Percentiles rank a stretch among this genome's conserved stretches.
Evolutionary conservation across 768 basidiomycete genomes (phyloP).

Genomic region (Daedalea quercina): DNA sequence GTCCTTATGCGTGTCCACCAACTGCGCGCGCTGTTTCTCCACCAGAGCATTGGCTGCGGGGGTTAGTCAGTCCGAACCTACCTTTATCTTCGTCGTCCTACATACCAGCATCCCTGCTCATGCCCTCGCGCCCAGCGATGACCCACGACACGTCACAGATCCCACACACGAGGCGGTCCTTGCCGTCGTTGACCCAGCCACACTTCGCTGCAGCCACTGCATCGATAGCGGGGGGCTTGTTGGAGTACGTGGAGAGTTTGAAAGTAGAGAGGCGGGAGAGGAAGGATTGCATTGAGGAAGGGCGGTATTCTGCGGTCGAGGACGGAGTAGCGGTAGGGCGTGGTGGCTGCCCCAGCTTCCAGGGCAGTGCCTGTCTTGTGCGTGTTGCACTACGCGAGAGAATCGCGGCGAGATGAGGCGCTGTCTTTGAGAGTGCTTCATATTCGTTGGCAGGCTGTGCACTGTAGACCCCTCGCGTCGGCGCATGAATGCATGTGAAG

Average conservation of each 20-base stretch:
- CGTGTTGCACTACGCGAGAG: constrained; percentile 57
- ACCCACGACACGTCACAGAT: constrained; percentile 73
- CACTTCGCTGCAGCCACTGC: constrained; percentile 77
- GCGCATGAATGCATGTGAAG: not conserved
- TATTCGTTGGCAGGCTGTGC: constrained; percentile 16
- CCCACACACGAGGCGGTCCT: constrained; percentile 70
- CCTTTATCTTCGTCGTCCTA: constrained; percentile 16
- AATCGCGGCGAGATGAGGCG: constrained; percentile 68
- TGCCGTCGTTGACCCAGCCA: constrained; percentile 81
- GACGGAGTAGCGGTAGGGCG: constrained; percentile 24
- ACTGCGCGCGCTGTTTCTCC: constrained; percentile 61
- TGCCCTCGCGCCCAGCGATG: constrained; percentile 59
- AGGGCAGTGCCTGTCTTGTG: constrained; percentile 43
- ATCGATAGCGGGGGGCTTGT: constrained; percentile 67
- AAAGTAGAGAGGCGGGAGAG: constrained; percentile 69
- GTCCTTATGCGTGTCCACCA: constrained; percentile 69
- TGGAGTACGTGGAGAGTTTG: constrained; percentile 74
- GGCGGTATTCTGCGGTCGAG: constrained; percentile 59
- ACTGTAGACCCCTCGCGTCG: constrained; percentile 4
- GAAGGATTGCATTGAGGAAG: constrained; percentile 71
- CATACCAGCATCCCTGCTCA: constrained; percentile 75
- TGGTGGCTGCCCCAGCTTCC: constrained; percentile 29
- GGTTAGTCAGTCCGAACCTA: constrained; percentile 21
- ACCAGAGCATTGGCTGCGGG: constrained; percentile 56
- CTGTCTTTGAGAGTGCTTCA: constrained; percentile 42